Percentiles rank a stretch among this genome's conserved stretches.
Evolutionary conservation across 495 filamentous ascomycete species (phyloP).

Genomic region (Xylaria intraflava): DNA sequence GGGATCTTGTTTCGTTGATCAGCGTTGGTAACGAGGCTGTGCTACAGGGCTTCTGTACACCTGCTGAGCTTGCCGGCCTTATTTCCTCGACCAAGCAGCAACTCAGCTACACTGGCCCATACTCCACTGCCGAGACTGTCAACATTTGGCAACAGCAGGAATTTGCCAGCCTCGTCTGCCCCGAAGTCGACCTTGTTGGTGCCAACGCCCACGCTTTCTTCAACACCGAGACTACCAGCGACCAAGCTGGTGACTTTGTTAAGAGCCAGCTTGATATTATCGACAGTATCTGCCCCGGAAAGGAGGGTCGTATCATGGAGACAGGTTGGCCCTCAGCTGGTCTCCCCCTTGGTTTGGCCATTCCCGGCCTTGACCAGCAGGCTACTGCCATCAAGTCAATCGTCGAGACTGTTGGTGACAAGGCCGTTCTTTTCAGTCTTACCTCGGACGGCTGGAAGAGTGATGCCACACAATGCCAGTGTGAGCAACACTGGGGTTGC

Average conservation of each 20-base stretch:
- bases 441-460: slow-evolving; percentile 78
- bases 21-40: slow-evolving; percentile 88
- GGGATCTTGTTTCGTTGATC: slow-evolving; percentile 68
- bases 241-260: slow-evolving; percentile 67
- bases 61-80: slow-evolving; percentile 58
- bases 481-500: slow-evolving; percentile 78
- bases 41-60: slow-evolving; percentile 58
- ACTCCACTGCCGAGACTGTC: slow-evolving; percentile 84
- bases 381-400: slow-evolving; percentile 62
- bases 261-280: slow-evolving; percentile 58
- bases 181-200: slow-evolving; percentile 67
- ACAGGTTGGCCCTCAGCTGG: slow-evolving; percentile 82
- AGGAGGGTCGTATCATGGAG: slow-evolving; percentile 71
- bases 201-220: slow-evolving; percentile 93
- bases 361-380: slow-evolving; percentile 64
- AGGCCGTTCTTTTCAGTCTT: slow-evolving; percentile 73
- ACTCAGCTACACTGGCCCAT: slow-evolving; percentile 61
- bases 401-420: slow-evolving; percentile 41
- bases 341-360: slow-evolving; percentile 59
- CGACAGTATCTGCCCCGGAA: slow-evolving; percentile 56
- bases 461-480: slow-evolving; percentile 52
- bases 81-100: slow-evolving; percentile 50
- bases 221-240: slow-evolving; percentile 58
- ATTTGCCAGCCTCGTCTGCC: slow-evolving; percentile 56
- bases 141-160: slow-evolving; percentile 55